These are phyloP conservation scores for Achaetomium macrosporum DNA, from an alignment of 2,329 filamentous ascomycete species.

Conservation along the genomic window DNA sequence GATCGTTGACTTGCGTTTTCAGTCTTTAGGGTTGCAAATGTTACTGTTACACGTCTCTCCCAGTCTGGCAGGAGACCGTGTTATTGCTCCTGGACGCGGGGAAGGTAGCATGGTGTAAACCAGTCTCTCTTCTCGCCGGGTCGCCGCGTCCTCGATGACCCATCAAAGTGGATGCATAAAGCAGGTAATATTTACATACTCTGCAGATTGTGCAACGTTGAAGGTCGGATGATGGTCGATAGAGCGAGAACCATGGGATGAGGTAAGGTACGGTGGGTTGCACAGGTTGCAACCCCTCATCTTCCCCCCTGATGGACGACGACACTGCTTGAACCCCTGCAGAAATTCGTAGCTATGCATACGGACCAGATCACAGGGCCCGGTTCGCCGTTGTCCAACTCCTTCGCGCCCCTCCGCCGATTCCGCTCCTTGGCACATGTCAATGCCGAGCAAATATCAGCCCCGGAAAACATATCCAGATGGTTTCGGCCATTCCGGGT, in stretches of 20 bases:
- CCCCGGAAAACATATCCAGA: background rate
- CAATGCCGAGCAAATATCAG: no score
- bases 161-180: background rate
- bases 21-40: no score
- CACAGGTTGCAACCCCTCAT: constrained; percentile 3
- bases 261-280: background rate
- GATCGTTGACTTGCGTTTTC: no score
- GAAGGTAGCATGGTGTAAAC: background rate
- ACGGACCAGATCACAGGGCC: constrained; percentile 1
- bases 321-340: background rate
- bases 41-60: background rate
- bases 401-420: constrained; percentile 7
- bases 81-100: background rate
- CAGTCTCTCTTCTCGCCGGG: background rate
- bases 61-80: background rate
- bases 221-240: background rate
- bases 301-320: background rate
- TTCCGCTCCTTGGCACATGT: background rate
- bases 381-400: background rate
- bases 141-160: background rate
- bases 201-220: background rate
- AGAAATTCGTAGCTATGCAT: background rate
- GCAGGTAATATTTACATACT: background rate
- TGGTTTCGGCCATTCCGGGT: background rate
- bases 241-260: background rate